phyloP scores from a whole-genome alignment of 2,329 filamentous ascomycete species.

The Aspergillus fumigatus region DNA sequence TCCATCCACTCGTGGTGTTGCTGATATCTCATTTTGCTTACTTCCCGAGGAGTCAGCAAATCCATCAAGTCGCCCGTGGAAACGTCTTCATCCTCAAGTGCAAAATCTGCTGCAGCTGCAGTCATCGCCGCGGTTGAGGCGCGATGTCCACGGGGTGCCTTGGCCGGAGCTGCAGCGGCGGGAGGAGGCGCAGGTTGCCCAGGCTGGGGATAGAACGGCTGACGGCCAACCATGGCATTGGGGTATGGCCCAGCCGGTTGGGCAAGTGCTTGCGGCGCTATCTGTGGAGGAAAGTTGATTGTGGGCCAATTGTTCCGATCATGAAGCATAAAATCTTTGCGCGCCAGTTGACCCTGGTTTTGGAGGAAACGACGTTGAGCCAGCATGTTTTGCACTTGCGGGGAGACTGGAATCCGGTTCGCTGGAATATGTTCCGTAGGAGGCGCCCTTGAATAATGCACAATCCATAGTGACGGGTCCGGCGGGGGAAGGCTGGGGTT shows the following conservation, averaged over 20 bases:
- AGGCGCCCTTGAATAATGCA: slow-evolving; percentile 80
- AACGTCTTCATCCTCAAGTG: slow-evolving; percentile 81
- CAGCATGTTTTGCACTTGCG: slow-evolving; percentile 39
- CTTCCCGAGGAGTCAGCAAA: slow-evolving; percentile 79
- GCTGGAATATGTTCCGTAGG: slow-evolving; percentile 68
- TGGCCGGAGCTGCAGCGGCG: slow-evolving; percentile 23
- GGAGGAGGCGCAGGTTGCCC: slow-evolving; percentile 24
- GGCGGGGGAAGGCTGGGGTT: slow-evolving; percentile 65
- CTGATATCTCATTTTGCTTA: slow-evolving; percentile 80
- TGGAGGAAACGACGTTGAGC: slow-evolving; percentile 54
- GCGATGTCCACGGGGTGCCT: slow-evolving; percentile 41
- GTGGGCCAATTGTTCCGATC: slow-evolving; percentile 88
- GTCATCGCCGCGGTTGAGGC: slow-evolving; percentile 36
- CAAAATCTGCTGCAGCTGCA: slow-evolving; percentile 41
- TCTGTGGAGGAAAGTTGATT: slow-evolving; percentile 62
- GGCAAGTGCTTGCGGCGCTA: slow-evolving; percentile 50
- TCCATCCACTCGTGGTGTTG: slow-evolving; percentile 99
- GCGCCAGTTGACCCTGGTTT: slow-evolving; percentile 73
- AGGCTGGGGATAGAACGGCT: slow-evolving; percentile 32
- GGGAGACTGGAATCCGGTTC: slow-evolving; percentile 48
- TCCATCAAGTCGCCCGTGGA: slow-evolving; percentile 86
- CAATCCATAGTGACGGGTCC: slow-evolving; percentile 81
- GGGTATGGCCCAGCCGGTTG: slow-evolving; percentile 43
- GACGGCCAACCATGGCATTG: slow-evolving; percentile 33
- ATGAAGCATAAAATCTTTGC: slow-evolving; percentile 91